Conservation (phyloP, 306 rosid genomes). For the Betula pendula region DNA sequence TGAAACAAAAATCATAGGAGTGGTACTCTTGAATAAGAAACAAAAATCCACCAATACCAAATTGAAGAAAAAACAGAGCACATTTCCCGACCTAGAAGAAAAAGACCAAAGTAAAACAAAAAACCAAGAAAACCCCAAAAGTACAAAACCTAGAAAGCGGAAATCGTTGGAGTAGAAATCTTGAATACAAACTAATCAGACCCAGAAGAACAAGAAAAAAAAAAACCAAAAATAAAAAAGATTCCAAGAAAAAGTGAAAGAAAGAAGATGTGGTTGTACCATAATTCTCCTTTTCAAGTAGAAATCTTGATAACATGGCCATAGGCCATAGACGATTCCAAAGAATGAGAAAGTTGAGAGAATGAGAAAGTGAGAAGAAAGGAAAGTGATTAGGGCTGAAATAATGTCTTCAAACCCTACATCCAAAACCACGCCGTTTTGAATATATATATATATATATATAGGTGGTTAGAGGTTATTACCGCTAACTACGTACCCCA, state of each 20-base stretch:
- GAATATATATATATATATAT: too few species aligned
- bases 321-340: too few species aligned
- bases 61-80: constrained; percentile 15
- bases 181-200: not conserved
- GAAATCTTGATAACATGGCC: too few species aligned
- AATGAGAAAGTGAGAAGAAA: too few species aligned
- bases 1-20: not conserved
- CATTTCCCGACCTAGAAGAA: constrained; percentile 9
- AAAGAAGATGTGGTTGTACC: constrained; percentile 31
- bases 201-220: constrained; percentile 11
- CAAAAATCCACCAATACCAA: not conserved
- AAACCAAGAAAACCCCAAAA: not conserved
- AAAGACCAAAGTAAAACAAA: not conserved
- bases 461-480: too few species aligned
- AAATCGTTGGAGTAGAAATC: not conserved
- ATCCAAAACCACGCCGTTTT: too few species aligned
- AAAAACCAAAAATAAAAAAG: too few species aligned
- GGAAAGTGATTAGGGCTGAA: too few species aligned
- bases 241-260: constrained; percentile 1
- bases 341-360: too few species aligned
- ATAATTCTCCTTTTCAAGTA: constrained; percentile 53
- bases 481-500: too few species aligned
- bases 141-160: not conserved
- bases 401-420: too few species aligned
- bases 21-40: not conserved